These are phyloP conservation scores for Solanum clarkiae DNA, from an alignment of 257 asterid genomes.

Conservation along the genomic window DNA sequence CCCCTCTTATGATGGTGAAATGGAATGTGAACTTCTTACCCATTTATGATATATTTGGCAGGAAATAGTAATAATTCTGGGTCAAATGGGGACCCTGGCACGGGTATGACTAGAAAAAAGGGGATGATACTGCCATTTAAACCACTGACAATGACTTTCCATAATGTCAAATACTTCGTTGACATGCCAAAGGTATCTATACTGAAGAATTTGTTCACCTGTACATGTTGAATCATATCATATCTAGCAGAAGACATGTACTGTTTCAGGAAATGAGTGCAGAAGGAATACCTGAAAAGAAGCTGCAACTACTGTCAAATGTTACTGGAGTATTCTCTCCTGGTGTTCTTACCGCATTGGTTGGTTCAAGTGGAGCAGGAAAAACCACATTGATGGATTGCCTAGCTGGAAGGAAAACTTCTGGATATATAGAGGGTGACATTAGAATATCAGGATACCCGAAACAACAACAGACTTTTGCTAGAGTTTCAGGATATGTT, in stretches of 20 bases:
- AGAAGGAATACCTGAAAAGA: constrained; percentile 59
- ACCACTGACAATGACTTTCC: constrained; percentile 73
- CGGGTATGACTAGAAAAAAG: constrained; percentile 20
- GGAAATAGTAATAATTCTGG: constrained; percentile 11
- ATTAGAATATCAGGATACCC: constrained; percentile 70
- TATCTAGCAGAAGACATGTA: background rate
- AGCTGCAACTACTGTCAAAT: constrained; percentile 61
- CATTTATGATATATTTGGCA: constrained; percentile 15
- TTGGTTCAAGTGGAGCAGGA: constrained; percentile 94
- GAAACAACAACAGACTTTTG: constrained; percentile 69
- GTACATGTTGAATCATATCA: background rate
- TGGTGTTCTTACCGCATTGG: constrained; percentile 80
- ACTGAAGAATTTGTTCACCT: background rate
- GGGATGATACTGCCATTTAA: constrained; percentile 95
- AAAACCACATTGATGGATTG: constrained; percentile 96
- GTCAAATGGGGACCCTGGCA: constrained; percentile 3
- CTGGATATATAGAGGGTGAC: constrained; percentile 83
- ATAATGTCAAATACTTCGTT: constrained; percentile 74
- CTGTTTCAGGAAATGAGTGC: constrained; percentile 58
- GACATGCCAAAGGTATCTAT: constrained; percentile 77
- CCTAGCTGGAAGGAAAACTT: constrained; percentile 84
- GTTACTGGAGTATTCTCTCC: constrained; percentile 86
- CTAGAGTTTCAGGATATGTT: constrained; percentile 83
- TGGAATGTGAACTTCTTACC: background rate
- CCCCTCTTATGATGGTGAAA: background rate